Evolutionary conservation across 169 alveolate species (phyloP), one percentile per base, ranked within the genome.

Genomic region (Plasmodium coatneyi): DNA sequence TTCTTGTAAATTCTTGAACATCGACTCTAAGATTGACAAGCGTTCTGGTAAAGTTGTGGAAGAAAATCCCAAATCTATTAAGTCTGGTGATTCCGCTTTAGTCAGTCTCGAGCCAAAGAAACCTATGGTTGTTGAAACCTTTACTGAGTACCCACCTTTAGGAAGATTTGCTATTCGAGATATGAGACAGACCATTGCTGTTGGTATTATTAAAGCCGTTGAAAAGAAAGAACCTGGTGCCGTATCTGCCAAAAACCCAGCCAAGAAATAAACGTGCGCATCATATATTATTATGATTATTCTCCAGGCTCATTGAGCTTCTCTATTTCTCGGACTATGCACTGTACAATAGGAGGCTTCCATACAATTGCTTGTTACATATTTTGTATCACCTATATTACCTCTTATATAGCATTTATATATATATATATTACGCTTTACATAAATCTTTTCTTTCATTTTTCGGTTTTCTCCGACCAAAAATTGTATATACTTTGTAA

Each of bases 101-200:
- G 99, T 98, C 86, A 96, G 95, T 86, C 96, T 99, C 96, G 98
- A 97, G 93, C 99, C 99, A 54, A 96, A 96, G 96, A 99, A 98
- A 96, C 99, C 99, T 80, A 96, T 99, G 98, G 98, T 98, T 91
- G 99, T 98, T 91, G 99, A 99, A 95, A 95, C 99, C 66, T 98
- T 99, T 97, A 94, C 99, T 22, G 99, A 98, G 92, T 99, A 98
- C 95, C 99, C 99, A 83, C 99, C 99, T 32, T 98, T 99, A 52
- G 99, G 99, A 54, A 98, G 99, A 96, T 99, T 98, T 95, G 99
- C 99, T 82, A 99, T 99, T 74, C 97, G 99, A 95, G 99, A 99
- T 97, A 98, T 98, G 99, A 98, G 98, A 96, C 98, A 98, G 95
- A 99, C 99, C 56, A 99, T 99, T 93, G 99, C 99, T 54, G 99